Evolutionary conservation across 1,284 basidiomycete species (phyloP).

Genomic region (Veloboletus limbatus): DNA sequence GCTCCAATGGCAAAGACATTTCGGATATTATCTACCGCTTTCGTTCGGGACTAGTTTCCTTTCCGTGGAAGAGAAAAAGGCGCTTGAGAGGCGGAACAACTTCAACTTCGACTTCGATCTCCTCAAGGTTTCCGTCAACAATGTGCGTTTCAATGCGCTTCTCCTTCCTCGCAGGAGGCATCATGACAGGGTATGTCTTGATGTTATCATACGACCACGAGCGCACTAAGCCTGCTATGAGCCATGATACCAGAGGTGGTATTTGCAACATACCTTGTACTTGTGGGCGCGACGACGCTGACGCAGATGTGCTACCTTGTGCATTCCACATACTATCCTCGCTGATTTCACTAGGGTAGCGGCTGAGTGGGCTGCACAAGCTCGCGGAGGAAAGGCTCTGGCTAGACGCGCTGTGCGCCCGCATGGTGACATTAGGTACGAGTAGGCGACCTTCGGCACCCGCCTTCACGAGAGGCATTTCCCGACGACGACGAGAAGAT

Average conservation of each 20-base stretch:
- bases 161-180: slow-evolving; percentile 51
- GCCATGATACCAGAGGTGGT: not conserved
- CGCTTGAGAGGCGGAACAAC: slow-evolving; percentile 44
- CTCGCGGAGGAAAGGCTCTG: slow-evolving; percentile 38
- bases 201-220: slow-evolving; percentile 72
- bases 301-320: slow-evolving; percentile 13
- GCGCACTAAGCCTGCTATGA: slow-evolving; percentile 38
- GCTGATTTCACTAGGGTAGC: slow-evolving; percentile 32
- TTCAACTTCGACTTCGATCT: slow-evolving; percentile 52
- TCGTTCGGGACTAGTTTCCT: slow-evolving; percentile 29
- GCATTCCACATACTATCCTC: slow-evolving; percentile 34
- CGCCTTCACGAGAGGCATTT: slow-evolving; percentile 51
- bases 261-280: slow-evolving; percentile 31
- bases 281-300: slow-evolving; percentile 26
- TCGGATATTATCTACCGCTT: slow-evolving; percentile 26
- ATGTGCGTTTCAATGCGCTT: slow-evolving; percentile 44
- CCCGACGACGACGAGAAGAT: slow-evolving; percentile 40
- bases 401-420: slow-evolving; percentile 42
- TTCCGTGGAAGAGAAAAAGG: slow-evolving; percentile 48
- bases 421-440: slow-evolving; percentile 61
- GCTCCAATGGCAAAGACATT: slow-evolving; percentile 15
- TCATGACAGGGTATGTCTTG: slow-evolving; percentile 64
- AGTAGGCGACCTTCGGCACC: slow-evolving; percentile 63
- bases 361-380: slow-evolving; percentile 31
- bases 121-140: slow-evolving; percentile 51